Evolutionary conservation across 331 rosid species (phyloP), one percentile per base, ranked within the genome.

Genomic region (Cydonia oblonga): DNA sequence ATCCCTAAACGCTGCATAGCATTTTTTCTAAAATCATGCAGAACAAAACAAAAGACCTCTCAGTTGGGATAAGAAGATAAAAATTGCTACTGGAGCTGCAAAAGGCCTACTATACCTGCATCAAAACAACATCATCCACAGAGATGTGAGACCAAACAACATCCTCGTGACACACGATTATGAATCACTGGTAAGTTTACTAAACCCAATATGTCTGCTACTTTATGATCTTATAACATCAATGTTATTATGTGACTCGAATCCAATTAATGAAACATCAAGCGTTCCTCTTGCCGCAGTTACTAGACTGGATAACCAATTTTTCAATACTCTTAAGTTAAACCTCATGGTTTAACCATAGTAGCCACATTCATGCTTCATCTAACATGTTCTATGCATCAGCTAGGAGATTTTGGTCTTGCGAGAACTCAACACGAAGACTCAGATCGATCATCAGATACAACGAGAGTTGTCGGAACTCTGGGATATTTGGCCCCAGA

Each of bases 401-500:
- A 88, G 97, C 68, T 90, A 40, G 97, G 97, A 78, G 97, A 90
- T 76, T 90, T 90, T 72, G 97, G 97, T 14, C 82, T 88, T 59
- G 97, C 97, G 32, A 85, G 86, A 79, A 81, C 75, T 51, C 89
- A 80, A 56, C 65, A 67, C 14, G 86, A 78, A 30, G 78, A 81
- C 74, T 29, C 79, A 28, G 80, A 76, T 68, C 85, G 60, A 26
- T 71, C 88, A 8, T 66, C 84, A 64, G 85, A 85, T 54, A 87
- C 90, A 25, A 78, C 92, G 14, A 78, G 82, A 58, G 79, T 87
- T 32, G 92, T 90, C 38, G 97, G 97, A 78, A 87, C 90, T 28
- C 58, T 85, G 69, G 97, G 97, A 71, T 90, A 90, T 81, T 66
- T 90, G 74, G 96, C 96, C 73, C 96, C 98, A 68, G 98, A 92